phyloP scores from a whole-genome alignment of 345 rosid species.

The Salix dunnii region DNA sequence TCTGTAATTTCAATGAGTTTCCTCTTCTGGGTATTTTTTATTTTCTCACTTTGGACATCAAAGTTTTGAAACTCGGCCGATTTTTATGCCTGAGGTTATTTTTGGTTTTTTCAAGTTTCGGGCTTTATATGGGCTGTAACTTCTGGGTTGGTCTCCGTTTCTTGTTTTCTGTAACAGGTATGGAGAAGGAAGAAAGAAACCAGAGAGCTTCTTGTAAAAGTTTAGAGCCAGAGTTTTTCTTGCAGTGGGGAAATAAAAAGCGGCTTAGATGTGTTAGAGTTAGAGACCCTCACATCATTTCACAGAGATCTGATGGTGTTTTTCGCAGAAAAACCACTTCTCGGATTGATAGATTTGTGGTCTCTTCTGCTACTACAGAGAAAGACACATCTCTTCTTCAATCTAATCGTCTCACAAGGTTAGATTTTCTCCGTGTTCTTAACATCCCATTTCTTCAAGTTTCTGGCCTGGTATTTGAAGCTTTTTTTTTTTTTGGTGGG shows the following conservation, averaged over 20 bases:
- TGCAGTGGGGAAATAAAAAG: slow-evolving; percentile 79
- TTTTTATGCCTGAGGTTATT: slow-evolving; percentile 2
- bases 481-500: not conserved
- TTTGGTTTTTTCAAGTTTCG: not conserved
- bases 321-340: slow-evolving; percentile 47
- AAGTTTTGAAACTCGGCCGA: not conserved
- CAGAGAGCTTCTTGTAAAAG: slow-evolving; percentile 36
- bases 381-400: slow-evolving; percentile 42
- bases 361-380: slow-evolving; percentile 26
- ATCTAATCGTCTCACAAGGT: slow-evolving; percentile 53
- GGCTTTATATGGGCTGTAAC: not conserved
- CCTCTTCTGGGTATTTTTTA: not conserved
- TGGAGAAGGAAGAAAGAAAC: slow-evolving; percentile 49
- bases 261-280: slow-evolving; percentile 72
- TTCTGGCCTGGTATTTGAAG: not conserved
- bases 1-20: not conserved
- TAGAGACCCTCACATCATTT: slow-evolving; percentile 48
- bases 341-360: slow-evolving; percentile 35
- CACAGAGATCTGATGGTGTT: slow-evolving; percentile 45
- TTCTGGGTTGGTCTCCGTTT: slow-evolving; percentile 5
- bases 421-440: slow-evolving; percentile 1
- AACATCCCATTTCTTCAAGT: not conserved
- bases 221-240: slow-evolving; percentile 47
- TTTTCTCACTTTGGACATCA: not conserved
- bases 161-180: slow-evolving; percentile 17